Evolutionary conservation across 2,329 filamentous ascomycete genomes (phyloP).

Genomic region (Fusarium drepaniforme): DNA sequence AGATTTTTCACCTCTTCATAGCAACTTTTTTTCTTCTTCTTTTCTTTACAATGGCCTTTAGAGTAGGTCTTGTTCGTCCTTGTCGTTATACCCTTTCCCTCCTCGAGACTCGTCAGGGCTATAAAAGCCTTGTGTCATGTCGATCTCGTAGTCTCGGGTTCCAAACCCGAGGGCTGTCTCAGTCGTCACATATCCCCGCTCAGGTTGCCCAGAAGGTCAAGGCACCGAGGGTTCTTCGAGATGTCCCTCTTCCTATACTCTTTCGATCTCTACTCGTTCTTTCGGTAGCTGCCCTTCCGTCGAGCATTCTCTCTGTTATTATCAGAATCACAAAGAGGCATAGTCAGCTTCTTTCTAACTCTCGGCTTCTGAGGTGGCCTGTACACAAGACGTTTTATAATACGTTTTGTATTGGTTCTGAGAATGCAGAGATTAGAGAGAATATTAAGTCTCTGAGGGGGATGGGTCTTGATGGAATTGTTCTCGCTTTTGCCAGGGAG

Average conservation of each 20-base stretch:
- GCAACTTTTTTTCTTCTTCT: not conserved
- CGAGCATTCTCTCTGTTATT: slow-evolving; percentile 2
- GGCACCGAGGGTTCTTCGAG: slow-evolving; percentile 1
- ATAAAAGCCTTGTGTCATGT: not conserved
- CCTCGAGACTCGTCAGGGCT: not conserved
- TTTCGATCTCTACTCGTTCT: slow-evolving; percentile 10
- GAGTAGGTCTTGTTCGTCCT: slow-evolving; percentile 1
- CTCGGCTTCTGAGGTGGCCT: slow-evolving; percentile 10
- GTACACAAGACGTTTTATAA: slow-evolving; percentile 11
- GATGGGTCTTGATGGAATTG: slow-evolving; percentile 14
- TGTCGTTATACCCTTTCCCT: not conserved
- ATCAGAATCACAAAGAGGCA: slow-evolving; percentile 9
- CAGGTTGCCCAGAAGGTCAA: not conserved
- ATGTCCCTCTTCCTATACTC: slow-evolving; percentile 10
- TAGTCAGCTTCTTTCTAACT: slow-evolving; percentile 3
- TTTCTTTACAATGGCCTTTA: not conserved
- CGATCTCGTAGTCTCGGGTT: slow-evolving; percentile 10
- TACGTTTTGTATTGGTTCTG: slow-evolving; percentile 14
- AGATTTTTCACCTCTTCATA: not conserved
- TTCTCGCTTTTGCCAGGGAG: slow-evolving; percentile 12
- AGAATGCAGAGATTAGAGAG: not conserved
- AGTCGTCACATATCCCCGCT: slow-evolving; percentile 3
- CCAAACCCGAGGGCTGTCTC: slow-evolving; percentile 9
- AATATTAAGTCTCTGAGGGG: slow-evolving; percentile 7
- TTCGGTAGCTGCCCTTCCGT: slow-evolving; percentile 9